Conservation (phyloP, 1,139 yeast species). For the Scheffersomyces cryptocercus region DNA sequence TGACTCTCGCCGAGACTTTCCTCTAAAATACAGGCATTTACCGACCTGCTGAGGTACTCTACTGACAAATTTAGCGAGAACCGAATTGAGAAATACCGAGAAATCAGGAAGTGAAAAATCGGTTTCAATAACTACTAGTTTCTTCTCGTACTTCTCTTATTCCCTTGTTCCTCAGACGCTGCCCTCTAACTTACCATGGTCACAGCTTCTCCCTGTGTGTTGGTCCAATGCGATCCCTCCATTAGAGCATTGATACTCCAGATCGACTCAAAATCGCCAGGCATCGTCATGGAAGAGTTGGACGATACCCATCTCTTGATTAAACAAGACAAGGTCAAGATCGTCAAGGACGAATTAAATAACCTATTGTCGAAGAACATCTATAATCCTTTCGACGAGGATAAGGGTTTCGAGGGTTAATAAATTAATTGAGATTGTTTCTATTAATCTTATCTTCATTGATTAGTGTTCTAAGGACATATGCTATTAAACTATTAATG, state of each 20-base stretch:
- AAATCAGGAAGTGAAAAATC: too few relatives aligned
- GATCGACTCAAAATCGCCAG: slow-evolving; percentile 71
- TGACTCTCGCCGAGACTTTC: too few relatives aligned
- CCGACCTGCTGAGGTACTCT: too few relatives aligned
- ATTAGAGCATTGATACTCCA: slow-evolving; percentile 82
- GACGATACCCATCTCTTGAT: slow-evolving; percentile 89
- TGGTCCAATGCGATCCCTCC: slow-evolving; percentile 79
- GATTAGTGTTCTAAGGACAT: not conserved
- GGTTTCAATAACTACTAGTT: not conserved
- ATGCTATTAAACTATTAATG: too few relatives aligned
- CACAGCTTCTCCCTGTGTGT: slow-evolving; percentile 47
- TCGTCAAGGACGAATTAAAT: slow-evolving; percentile 76
- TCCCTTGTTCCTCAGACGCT: not conserved
- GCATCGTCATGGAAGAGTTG: slow-evolving; percentile 72
- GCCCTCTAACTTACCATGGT: slow-evolving; percentile 28
- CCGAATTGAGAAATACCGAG: too few relatives aligned
- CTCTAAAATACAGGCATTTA: too few relatives aligned
- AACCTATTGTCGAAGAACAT: slow-evolving; percentile 76
- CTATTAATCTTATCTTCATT: not conserved
- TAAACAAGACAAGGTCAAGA: slow-evolving; percentile 72
- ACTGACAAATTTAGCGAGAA: too few relatives aligned
- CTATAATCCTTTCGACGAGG: slow-evolving; percentile 81
- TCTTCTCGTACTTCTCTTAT: not conserved
- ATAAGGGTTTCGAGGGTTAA: slow-evolving; percentile 25
- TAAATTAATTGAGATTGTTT: not conserved